These are phyloP conservation scores for Acidomyces sp. DNA, from an alignment of 495 filamentous ascomycete genomes.

Conservation along the genomic window DNA sequence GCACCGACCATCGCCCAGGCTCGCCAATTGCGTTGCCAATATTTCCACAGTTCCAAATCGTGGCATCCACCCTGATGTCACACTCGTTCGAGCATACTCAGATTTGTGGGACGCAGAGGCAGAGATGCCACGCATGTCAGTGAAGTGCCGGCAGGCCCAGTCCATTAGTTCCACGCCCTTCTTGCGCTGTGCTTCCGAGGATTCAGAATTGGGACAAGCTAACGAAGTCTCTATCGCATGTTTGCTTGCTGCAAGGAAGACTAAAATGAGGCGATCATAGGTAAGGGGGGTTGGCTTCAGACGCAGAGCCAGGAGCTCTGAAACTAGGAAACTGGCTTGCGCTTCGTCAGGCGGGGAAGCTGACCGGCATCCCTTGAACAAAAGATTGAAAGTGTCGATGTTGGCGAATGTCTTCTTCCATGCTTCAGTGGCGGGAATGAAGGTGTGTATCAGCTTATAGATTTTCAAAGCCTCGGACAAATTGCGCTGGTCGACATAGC, in stretches of 20 bases:
- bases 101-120: background rate
- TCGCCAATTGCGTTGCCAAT: conserved; percentile 7
- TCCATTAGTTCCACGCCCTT: conserved; percentile 10
- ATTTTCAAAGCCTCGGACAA: conserved; percentile 47
- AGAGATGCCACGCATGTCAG: conserved; percentile 10
- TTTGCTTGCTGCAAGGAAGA: conserved; percentile 39
- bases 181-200: conserved; percentile 3
- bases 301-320: conserved; percentile 57
- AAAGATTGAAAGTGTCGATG: conserved; percentile 50
- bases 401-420: conserved; percentile 23
- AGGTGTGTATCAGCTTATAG: conserved; percentile 58
- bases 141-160: conserved; percentile 17
- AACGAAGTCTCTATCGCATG: conserved; percentile 27
- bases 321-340: conserved; percentile 50
- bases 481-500: conserved; percentile 30
- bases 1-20: conserved; percentile 11
- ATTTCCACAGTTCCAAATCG: conserved; percentile 15
- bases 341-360: conserved; percentile 21
- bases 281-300: conserved; percentile 47
- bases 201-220: no score
- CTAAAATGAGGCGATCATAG: conserved; percentile 56
- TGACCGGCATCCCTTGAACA: conserved; percentile 48
- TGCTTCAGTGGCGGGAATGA: conserved; percentile 33
- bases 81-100: background rate
- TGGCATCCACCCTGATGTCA: conserved; percentile 9